Evolutionary conservation across 108 stramenopile species (phyloP), one percentile per base, ranked within the genome.

Genomic region (Aurantiochytrium sp.): DNA sequence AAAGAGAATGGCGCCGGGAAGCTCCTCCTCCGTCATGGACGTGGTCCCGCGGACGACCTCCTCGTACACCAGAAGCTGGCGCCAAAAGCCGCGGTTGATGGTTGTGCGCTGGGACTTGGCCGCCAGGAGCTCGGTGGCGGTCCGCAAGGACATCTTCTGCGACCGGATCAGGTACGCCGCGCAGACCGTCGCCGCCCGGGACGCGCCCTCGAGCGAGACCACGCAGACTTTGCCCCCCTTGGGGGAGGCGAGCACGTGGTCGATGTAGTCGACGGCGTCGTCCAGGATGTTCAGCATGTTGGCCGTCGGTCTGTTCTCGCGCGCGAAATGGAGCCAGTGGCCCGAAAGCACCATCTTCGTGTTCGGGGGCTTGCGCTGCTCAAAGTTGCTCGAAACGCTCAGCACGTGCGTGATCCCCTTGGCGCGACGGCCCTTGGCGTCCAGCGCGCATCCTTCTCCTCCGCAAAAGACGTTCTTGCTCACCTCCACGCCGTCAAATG

Each of bases 31-130:
- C 8, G 73, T 81, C 73, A 81, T 81, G 73, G 73, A 81, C 1
- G 42, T 12, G 36, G 1, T 48, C 45, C 73, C 73, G 3, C 1
- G 73, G 19, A 81, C 30, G 8, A 30, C 6, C 42, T 41, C 45
- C 24, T 81, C 73, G 73, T 48, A 81, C n/a, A 48, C 73, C 1
- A 81, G 21, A 22, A 81, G 45, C 73, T 81, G 73, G n/a, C 73
- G 39, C 73, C 73, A 81, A 48, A 81, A 81, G 15, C 73, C 73
- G 39, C 73, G 39, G 45, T 81, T 81, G 73, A 81, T 81, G 42
- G 12, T 48, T 48, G 45, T 48, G 24, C 45, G 42, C 45, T 6
- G 73, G 1, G 24, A 6, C 73, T 41, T 24, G 24, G 73, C n/a
- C 24, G 39, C 6, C 21, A 81, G 12, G 24, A 37, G 30, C 73